A percentile compares a stretch with the other conserved stretches of the same genome.
Evolutionary conservation across 495 filamentous ascomycete species (phyloP).

Genomic region (Bombardia bombarda): DNA sequence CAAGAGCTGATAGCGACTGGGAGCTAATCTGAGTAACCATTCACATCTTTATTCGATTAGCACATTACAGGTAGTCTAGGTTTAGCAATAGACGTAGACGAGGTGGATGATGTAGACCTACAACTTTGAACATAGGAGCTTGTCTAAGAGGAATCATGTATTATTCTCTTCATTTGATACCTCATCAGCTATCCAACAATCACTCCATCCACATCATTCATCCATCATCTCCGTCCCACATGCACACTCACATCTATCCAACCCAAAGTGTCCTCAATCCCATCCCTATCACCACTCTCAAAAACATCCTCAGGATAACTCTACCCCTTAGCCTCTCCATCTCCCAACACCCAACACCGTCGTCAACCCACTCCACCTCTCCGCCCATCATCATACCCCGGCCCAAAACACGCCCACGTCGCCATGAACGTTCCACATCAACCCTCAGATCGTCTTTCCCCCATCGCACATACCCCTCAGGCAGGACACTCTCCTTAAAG

Average conservation of each 20-base stretch:
- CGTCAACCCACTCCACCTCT: slow-evolving; percentile 33
- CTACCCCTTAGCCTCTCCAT: slow-evolving; percentile 33
- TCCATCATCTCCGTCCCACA: not conserved
- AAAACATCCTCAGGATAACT: slow-evolving; percentile 46
- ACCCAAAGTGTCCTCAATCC: too few species aligned
- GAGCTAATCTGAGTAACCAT: too few species aligned
- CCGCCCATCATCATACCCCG: slow-evolving; percentile 45
- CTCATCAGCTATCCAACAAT: too few species aligned
- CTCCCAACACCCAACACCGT: slow-evolving; percentile 34
- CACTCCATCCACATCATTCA: not conserved
- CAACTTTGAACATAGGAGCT: not conserved
- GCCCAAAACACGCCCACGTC: slow-evolving; percentile 46
- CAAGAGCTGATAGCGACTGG: too few species aligned
- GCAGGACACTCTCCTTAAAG: slow-evolving; percentile 43
- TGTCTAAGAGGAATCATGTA: not conserved
- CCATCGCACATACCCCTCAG: slow-evolving; percentile 51
- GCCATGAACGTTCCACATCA: slow-evolving; percentile 44
- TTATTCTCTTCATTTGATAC: too few species aligned
- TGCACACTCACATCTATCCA: slow-evolving; percentile 44
- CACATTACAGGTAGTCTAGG: not conserved
- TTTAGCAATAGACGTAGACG: not conserved
- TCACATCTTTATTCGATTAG: too few species aligned
- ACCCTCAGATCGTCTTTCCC: slow-evolving; percentile 28
- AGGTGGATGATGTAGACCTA: not conserved
- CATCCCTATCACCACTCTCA: slow-evolving; percentile 41